These are phyloP conservation scores for Eustoma russellianum DNA, from an alignment of 257 asterid species.

Conservation along the genomic window DNA sequence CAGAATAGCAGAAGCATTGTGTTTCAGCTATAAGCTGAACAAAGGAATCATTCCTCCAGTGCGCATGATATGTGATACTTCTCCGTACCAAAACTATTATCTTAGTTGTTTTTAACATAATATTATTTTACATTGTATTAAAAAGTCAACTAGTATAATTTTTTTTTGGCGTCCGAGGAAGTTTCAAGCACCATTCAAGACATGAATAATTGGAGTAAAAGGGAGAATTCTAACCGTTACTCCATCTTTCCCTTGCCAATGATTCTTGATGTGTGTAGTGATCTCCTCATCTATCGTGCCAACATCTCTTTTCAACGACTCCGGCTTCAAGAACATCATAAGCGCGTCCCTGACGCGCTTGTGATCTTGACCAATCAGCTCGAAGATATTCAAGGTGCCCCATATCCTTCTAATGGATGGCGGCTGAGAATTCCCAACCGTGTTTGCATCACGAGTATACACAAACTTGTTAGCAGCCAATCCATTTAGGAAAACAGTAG, in stretches of 20 bases:
- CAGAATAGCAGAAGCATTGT: no score
- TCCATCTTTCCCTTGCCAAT: conserved; percentile 41
- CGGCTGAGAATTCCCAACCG: conserved; percentile 37
- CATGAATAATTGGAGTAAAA: background rate
- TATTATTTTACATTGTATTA: no score
- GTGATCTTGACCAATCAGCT: conserved; percentile 52
- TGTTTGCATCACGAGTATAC: conserved; percentile 27
- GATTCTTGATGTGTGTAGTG: conserved; percentile 30
- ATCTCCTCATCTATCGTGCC: conserved; percentile 44
- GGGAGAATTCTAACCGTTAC: conserved; percentile 24
- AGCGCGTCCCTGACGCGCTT: conserved; percentile 44
- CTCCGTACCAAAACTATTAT: no score
- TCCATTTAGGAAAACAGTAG: conserved; percentile 44
- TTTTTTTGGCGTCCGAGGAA: no score
- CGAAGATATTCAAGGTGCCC: conserved; percentile 37
- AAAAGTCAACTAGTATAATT: no score
- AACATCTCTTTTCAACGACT: conserved; percentile 43
- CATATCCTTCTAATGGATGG: conserved; percentile 41
- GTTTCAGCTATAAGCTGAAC: no score
- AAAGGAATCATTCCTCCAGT: no score
- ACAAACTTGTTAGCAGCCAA: conserved; percentile 56
- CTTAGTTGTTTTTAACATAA: no score
- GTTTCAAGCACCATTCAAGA: no score
- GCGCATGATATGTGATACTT: no score
- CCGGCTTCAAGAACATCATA: conserved; percentile 50